Evolutionary conservation across 192 early-diverging fungal genomes (phyloP), one percentile per base, ranked within the genome.

Genomic region (Rhizophagus prolifer): DNA sequence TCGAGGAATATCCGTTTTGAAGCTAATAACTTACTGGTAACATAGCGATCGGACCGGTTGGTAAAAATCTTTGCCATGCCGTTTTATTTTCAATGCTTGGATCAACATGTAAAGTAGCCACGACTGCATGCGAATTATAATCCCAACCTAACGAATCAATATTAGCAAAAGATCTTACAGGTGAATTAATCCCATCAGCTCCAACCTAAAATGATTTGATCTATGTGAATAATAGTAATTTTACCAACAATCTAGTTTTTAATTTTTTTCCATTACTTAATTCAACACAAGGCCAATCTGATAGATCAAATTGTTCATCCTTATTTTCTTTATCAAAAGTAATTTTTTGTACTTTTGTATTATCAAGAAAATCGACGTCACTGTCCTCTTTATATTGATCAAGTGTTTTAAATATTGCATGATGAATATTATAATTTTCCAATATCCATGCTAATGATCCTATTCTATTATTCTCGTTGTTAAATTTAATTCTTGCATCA

Each of bases 1-100:
- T 84, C 34, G 95, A 95, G 66, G 92, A 86, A 72, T 83, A 81
- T 28, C 79, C 86, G 34, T 85, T 81, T 63, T 84, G 83, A 9
- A 94, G 25, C 25, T 26, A 26, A 61, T 44, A 41, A 14, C 82
- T 77, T 87, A 95, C 92, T n/a, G 97, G 97, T 50, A 99, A 85
- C 81, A 97, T 85, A 7, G 96, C 96, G 60, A 99, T 89, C 0
- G 97, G 96, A 3, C 97, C 97, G 1, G 93, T 92, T 6, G 96
- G 96, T 46, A 99, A 85, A 79, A 98, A 99, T 67, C 96, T 86
- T 85, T 99, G 96, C 90, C 93, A 99, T 6, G 96, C 95, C 0
- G 94, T 92, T 28, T 87, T 81, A 78, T 94, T 89, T 46, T 79
- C 75, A 34, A 68, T 59, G 21, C 14, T 9, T 1, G 63, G 71